phyloP scores from a whole-genome alignment of 805 yeast species.

The Vanderwaltozyma yarrowii region DNA sequence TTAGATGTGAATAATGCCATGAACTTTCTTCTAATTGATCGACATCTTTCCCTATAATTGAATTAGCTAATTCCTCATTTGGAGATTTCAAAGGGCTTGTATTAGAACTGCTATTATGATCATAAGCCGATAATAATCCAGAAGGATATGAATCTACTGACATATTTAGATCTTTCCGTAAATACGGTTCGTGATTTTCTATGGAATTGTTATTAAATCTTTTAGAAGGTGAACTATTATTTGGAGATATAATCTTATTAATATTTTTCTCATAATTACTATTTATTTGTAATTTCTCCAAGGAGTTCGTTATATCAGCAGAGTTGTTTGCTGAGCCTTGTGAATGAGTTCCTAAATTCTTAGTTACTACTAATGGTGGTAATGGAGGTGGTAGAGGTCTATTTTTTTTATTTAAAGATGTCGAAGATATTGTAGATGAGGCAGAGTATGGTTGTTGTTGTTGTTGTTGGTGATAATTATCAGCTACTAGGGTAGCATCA shows the following conservation, averaged over 20 bases:
- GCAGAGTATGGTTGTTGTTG: constrained; percentile 3
- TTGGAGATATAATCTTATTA: neutral
- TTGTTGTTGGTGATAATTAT: neutral
- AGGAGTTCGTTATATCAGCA: constrained; percentile 3
- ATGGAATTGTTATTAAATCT: neutral
- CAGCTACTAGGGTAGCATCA: constrained; percentile 3
- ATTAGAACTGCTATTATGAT: constrained; percentile 7
- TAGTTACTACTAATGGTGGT: constrained; percentile 9
- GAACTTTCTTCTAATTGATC: constrained; percentile 58
- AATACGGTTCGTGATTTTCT: constrained; percentile 5
- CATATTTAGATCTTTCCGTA: constrained; percentile 6
- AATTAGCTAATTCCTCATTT: neutral
- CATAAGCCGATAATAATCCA: constrained; percentile 17
- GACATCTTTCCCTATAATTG: constrained; percentile 29
- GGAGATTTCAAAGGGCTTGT: constrained; percentile 4
- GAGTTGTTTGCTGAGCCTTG: neutral
- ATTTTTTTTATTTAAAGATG: constrained; percentile 20
- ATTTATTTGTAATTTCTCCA: constrained; percentile 6
- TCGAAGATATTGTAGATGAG: constrained; percentile 7
- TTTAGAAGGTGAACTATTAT: neutral
- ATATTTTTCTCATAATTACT: neutral
- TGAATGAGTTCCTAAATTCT: neutral
- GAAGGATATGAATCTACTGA: constrained; percentile 22
- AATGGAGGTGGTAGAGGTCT: constrained; percentile 26
- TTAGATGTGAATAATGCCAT: constrained; percentile 50